Base-by-base conservation (phyloP, 352 stramenopile genomes). In the Phytophthora sansomeana region DNA sequence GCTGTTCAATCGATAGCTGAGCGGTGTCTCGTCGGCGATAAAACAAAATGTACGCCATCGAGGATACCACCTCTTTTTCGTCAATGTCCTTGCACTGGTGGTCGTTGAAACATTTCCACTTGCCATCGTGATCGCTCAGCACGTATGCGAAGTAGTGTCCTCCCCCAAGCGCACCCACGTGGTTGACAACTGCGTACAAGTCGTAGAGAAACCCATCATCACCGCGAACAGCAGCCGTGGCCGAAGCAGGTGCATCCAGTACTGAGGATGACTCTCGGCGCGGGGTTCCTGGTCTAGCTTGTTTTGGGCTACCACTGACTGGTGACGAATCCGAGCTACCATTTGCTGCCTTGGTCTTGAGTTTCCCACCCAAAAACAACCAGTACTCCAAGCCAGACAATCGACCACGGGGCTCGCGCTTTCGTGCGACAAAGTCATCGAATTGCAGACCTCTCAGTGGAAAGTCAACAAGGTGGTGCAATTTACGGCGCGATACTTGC, bases 71-170 rank as follows among this genome's bases (percentile, higher is more conserved):
- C 58, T 97, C 87, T 16, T 90, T 85, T 8, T 90, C 85, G 59
- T 95, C 86, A 32, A 97, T 92, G 26, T 95, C 83, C 61, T 91
- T 93, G 75, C 80, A 97, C 65, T 89, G 85, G 62, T 89, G 93
- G 78, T 99, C 98, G 64, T 99, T 99, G 73, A 99, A 99, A 70
- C 97, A 96, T 63, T 98, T 98, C 98, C 98, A 99, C 69, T 98
- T 98, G 26, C 89, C 89, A 59, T 95, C 85, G 13, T 88, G 70
- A 70, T 94, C 86, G 51, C 82, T 94, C 32, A 92, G 51, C 16
- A 94, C 76, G 50, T 95, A 94, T 2, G 89, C 88, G 66, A 94
- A 92, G 75, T 99, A 99, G 71, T 99, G 98, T 3, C 98, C 98
- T 47, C 82, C 91, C 28, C 94, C 96, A 1, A 99, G 78, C 2